Conservation (phyloP, 1,284 basidiomycete species). For the Cutaneotrichosporon mucoides region DNA sequence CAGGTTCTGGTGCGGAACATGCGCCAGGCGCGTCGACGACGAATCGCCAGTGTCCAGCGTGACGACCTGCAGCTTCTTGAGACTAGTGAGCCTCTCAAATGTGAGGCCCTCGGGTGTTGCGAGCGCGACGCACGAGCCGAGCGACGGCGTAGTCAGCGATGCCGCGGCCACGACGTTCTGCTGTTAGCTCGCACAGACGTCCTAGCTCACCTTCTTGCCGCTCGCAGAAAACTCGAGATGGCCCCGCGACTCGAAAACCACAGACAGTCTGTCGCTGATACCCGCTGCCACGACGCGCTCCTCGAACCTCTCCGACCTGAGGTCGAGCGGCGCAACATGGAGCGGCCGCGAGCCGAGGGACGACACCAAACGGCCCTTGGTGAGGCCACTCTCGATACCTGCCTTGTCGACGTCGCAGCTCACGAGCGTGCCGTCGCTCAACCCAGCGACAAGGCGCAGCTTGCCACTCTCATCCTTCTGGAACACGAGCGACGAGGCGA, state of each 20-base stretch:
- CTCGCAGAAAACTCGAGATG: conserved; percentile 66
- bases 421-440: conserved; percentile 74
- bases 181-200: background rate
- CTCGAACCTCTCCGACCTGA: conserved; percentile 24
- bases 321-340: conserved; percentile 10
- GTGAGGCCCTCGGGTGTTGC: conserved; percentile 58
- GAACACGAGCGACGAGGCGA: conserved; percentile 40
- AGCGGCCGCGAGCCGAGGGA: conserved; percentile 38
- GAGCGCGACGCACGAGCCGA: conserved; percentile 59
- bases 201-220: conserved; percentile 61
- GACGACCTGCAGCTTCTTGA: conserved; percentile 76
- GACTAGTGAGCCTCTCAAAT: conserved; percentile 63
- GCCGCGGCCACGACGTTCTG: conserved; percentile 63
- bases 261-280: conserved; percentile 40
- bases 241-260: conserved; percentile 61
- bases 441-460: conserved; percentile 67
- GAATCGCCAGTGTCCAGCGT: conserved; percentile 67
- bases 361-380: conserved; percentile 50
- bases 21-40: conserved; percentile 61
- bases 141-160: conserved; percentile 53
- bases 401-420: conserved; percentile 52
- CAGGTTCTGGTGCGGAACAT: conserved; percentile 56
- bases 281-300: conserved; percentile 35
- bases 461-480: conserved; percentile 21
- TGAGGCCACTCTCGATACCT: background rate